phyloP scores from a whole-genome alignment of 148 eudicot genomes.

The Chenopodium suecicum region DNA sequence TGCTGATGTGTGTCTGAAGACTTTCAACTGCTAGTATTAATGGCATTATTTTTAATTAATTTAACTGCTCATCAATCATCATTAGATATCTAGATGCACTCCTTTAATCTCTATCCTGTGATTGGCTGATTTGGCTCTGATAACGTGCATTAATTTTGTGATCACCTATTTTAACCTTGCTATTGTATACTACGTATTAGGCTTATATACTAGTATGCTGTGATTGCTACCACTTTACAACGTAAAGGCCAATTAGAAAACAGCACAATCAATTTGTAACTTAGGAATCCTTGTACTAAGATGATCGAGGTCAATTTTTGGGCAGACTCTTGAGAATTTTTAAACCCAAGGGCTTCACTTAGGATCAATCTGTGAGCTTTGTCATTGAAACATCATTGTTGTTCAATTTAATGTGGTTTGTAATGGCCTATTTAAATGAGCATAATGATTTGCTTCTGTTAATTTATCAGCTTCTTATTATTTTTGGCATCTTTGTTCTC shows the following conservation, averaged over 20 bases:
- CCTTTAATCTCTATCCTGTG: not conserved
- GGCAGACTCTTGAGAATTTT: not conserved
- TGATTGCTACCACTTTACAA: not conserved
- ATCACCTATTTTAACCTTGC: not conserved
- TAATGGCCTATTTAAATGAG: not conserved
- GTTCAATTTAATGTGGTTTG: not conserved
- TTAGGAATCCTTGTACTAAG: not conserved
- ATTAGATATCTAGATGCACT: not conserved
- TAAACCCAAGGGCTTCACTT: not conserved
- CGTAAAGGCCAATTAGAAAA: not conserved
- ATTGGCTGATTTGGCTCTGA: not conserved
- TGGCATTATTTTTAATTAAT: not conserved
- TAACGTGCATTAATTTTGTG: not conserved
- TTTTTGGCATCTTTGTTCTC: slow-evolving; percentile 1
- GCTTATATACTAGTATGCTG: too few species aligned
- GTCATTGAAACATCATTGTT: not conserved
- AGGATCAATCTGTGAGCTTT: not conserved
- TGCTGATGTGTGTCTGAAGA: not conserved
- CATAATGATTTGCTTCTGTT: not conserved
- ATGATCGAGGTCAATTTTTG: not conserved
- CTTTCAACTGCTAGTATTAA: not conserved
- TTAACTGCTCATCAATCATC: not conserved
- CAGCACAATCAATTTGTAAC: not conserved
- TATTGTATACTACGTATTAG: not conserved
- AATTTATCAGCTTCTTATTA: not conserved